Base-by-base conservation (phyloP, 768 basidiomycete genomes). In the Hygrophoropsis aurantiaca region DNA sequence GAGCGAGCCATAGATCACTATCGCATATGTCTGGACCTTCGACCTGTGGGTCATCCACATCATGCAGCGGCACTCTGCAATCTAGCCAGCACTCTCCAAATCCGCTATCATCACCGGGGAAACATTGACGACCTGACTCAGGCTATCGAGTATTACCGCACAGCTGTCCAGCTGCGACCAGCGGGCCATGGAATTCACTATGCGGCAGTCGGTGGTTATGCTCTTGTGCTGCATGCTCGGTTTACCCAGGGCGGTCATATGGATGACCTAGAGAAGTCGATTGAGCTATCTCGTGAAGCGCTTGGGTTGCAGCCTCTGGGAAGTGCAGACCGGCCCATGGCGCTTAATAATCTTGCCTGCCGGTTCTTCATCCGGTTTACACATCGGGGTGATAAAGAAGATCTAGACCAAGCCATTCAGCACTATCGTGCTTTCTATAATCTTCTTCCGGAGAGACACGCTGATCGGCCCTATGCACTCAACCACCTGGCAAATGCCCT, bases 391-490 rank as follows among this genome's bases (percentile, higher is more conserved):
- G 16, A 56, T 11, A 13, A 35, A 8, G 44, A 30, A 16, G 55
- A 58, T 38, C 37, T 59, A 7, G 47, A 54, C n/a, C 44, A 56
- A 45, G 54, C 50, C 10, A 46, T 46, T 46, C 36, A n/a, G 23
- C 35, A 52, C 25, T 59, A 56, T 33, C 44, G 34, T 15, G 47
- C 52, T 18, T 57, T 57, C 19, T 56, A 41, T 6, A 25, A 6
- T 13, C 13, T 30, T 7, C 13, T 30, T 30, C 6, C 32, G 6
- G 15, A 2, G 11, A 40, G 38, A 26, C 44, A 54, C 44, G 32
- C 52, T 18, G 27, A 44, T 25, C 33, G 23, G n/a, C n/a, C 46
- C 7, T 8, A 3, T 13, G n/a, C 37, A 13, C 33, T 60, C n/a
- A 48, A 47, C 23, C 49, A 49, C 24, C 54, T 60, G 7, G 52